Conservation (phyloP, 2,329 filamentous ascomycete genomes). For the Triangularia setosa region DNA sequence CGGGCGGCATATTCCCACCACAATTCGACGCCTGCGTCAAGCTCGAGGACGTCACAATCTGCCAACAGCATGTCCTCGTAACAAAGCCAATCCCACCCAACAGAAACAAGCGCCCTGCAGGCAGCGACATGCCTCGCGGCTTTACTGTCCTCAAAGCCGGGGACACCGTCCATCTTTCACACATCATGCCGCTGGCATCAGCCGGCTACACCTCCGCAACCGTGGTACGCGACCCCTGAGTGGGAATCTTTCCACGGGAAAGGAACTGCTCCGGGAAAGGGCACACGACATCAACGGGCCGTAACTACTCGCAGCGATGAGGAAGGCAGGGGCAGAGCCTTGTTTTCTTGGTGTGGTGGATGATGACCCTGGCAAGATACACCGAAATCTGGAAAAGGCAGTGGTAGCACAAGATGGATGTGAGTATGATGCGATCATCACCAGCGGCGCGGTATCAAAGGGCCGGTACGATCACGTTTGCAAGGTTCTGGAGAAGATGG, state of each 20-base stretch:
- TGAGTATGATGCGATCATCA: slow-evolving; percentile 28
- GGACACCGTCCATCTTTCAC: neutral
- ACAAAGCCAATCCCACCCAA: slow-evolving; percentile 3
- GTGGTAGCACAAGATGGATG: slow-evolving; percentile 5
- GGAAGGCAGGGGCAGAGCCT: neutral
- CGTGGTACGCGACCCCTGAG: neutral
- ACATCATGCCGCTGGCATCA: slow-evolving; percentile 9
- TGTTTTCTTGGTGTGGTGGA: slow-evolving; percentile 8
- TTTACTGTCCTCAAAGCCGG: slow-evolving; percentile 1
- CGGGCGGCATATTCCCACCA: slow-evolving; percentile 28
- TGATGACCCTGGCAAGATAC: neutral
- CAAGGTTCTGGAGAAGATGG: slow-evolving; percentile 21
- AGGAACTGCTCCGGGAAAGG: neutral
- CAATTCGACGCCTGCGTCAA: slow-evolving; percentile 16
- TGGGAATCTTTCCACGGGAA: slow-evolving; percentile 5
- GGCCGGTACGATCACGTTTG: slow-evolving; percentile 30
- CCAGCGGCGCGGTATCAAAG: slow-evolving; percentile 30
- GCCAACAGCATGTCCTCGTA: slow-evolving; percentile 4
- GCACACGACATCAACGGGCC: slow-evolving; percentile 7
- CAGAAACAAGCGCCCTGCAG: slow-evolving; percentile 7
- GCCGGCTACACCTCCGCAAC: neutral
- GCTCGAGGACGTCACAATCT: slow-evolving; percentile 3
- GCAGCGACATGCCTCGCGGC: slow-evolving; percentile 5
- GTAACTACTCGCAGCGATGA: slow-evolving; percentile 1
- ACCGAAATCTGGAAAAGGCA: neutral